Percentiles rank a stretch among this genome's conserved stretches.
phyloP scores from a whole-genome alignment of 805 yeast species.

The Yamadazyma tumulicola region DNA sequence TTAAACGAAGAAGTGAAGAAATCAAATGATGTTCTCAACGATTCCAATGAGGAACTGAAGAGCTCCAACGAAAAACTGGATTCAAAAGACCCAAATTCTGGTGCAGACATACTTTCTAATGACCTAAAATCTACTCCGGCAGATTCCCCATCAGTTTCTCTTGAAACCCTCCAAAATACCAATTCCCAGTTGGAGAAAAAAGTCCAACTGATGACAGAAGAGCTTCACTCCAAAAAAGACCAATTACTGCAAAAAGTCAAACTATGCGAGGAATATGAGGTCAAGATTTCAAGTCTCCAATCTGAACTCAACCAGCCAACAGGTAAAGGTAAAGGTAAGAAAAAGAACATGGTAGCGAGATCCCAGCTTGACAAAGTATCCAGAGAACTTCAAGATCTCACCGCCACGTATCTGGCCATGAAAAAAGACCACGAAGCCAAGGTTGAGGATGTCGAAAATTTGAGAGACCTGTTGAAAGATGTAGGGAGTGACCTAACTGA shows the following conservation, averaged over 20 bases:
- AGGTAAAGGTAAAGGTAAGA: conserved; percentile 7
- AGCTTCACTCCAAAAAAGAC: neutral
- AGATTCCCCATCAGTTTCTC: too few relatives aligned
- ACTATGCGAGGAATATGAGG: neutral
- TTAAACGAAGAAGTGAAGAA: neutral
- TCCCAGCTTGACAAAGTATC: neutral
- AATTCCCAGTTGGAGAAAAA: neutral
- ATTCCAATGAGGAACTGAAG: neutral
- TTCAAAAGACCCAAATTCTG: neutral
- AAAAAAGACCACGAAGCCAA: conserved; percentile 37
- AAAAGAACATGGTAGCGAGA: conserved; percentile 4
- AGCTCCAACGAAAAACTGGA: neutral
- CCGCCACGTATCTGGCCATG: conserved; percentile 14
- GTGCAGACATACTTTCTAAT: too few relatives aligned
- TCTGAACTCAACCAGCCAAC: neutral
- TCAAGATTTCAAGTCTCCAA: neutral
- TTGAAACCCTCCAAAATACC: neutral
- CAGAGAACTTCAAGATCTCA: conserved; percentile 15
- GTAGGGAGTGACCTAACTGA: conserved; percentile 79
- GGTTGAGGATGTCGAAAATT: conserved; percentile 60
- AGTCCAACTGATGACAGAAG: neutral
- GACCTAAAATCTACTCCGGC: too few relatives aligned
- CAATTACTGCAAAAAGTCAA: neutral
- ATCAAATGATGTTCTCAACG: neutral
- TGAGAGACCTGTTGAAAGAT: conserved; percentile 71